Evolutionary conservation across 129 eudicot species (phyloP).

Genomic region (Cynara cardunculus): DNA sequence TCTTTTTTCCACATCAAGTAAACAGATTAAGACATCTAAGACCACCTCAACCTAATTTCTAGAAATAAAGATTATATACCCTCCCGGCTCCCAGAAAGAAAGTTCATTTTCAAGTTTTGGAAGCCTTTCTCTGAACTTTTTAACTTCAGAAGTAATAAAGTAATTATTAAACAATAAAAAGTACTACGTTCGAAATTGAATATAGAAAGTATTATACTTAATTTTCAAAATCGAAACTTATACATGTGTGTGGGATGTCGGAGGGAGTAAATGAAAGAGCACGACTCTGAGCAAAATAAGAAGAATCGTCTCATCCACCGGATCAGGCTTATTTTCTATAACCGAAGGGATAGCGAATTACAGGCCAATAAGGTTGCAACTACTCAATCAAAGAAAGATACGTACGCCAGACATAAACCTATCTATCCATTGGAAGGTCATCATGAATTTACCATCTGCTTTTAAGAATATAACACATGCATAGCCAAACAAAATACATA

Average conservation of each 20-base stretch:
- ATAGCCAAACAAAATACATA: neutral
- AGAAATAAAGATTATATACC: neutral
- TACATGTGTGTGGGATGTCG: neutral
- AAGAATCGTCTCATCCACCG: neutral
- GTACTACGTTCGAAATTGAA: neutral
- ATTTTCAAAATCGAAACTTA: neutral
- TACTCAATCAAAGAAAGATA: constrained; percentile 15
- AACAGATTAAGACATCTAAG: neutral
- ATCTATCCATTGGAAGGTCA: neutral
- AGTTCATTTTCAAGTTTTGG: neutral
- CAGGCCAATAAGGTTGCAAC: constrained; percentile 3
- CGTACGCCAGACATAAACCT: neutral
- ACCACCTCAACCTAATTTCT: constrained; percentile 4
- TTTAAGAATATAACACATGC: neutral
- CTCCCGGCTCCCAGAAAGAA: neutral
- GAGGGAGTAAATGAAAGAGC: neutral
- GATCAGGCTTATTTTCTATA: neutral
- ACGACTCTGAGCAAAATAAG: neutral
- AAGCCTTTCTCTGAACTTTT: neutral
- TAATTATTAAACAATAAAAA: neutral
- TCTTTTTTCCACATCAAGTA: neutral
- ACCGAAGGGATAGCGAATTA: neutral
- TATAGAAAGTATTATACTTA: neutral
- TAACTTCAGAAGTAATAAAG: neutral
- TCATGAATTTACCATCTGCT: neutral